Evolutionary conservation across 2,329 filamentous ascomycete species (phyloP).

Genomic region (Epicoccum nigrum): DNA sequence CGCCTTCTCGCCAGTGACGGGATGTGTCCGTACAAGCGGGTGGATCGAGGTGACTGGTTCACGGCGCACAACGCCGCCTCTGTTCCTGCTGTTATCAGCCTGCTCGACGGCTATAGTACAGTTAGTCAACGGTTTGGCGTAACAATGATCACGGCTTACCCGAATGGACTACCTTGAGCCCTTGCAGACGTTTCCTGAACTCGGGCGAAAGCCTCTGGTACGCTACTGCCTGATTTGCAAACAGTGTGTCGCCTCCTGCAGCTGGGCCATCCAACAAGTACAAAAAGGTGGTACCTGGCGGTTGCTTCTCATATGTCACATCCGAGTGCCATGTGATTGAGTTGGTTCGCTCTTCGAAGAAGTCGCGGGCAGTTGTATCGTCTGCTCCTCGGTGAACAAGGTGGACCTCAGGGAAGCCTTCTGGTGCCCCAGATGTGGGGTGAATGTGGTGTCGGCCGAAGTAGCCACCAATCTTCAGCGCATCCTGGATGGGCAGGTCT

Average conservation of each 20-base stretch:
- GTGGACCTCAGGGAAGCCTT: slow-evolving; percentile 75
- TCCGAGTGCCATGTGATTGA: slow-evolving; percentile 90
- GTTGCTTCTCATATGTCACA: slow-evolving; percentile 85
- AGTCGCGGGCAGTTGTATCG: slow-evolving; percentile 65
- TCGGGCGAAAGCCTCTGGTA: slow-evolving; percentile 80
- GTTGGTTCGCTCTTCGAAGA: slow-evolving; percentile 74
- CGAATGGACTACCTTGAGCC: slow-evolving; percentile 80
- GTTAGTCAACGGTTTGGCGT: slow-evolving; percentile 4
- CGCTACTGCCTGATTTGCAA: slow-evolving; percentile 78
- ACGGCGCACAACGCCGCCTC: slow-evolving; percentile 73
- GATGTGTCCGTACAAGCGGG: slow-evolving; percentile 81
- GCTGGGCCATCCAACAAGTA: slow-evolving; percentile 84
- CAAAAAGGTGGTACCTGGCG: slow-evolving; percentile 87
- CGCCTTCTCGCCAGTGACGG: slow-evolving; percentile 80
- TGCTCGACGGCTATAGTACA: slow-evolving; percentile 66
- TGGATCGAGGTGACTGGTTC: slow-evolving; percentile 78
- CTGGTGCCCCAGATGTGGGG: slow-evolving; percentile 76
- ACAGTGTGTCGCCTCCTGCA: slow-evolving; percentile 84
- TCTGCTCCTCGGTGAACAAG: slow-evolving; percentile 76
- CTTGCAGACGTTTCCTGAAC: slow-evolving; percentile 81
- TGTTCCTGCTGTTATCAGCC: slow-evolving; percentile 69
- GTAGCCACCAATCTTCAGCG: slow-evolving; percentile 72
- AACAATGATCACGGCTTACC: slow-evolving; percentile 52
- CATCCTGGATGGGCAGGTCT: slow-evolving; percentile 71
- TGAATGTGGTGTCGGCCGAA: slow-evolving; percentile 85